Evolutionary conservation across 179 eudicot species (phyloP), one percentile per base, ranked within the genome.

Genomic region (Kewa caespitosa): DNA sequence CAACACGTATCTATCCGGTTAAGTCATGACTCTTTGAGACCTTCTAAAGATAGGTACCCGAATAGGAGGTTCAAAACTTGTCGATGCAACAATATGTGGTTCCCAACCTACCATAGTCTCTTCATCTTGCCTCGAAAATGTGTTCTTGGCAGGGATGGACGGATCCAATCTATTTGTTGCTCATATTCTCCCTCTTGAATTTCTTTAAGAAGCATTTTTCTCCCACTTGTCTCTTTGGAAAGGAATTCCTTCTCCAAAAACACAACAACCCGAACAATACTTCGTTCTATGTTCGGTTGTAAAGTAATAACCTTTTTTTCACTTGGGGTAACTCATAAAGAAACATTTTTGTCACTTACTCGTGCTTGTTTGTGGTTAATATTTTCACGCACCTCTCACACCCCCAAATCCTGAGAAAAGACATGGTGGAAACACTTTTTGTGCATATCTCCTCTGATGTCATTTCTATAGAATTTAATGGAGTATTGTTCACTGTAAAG

Each of bases 281-380:
- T n/a, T n/a, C n/a, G n/a, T n/a, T n/a, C n/a, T n/a, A n/a, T n/a
- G n/a, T n/a, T n/a, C n/a, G n/a, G n/a, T n/a, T n/a, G n/a, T n/a
- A n/a, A n/a, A n/a, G n/a, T n/a, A 43, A 46, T 23, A 3, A 31
- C 38, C 38, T 69, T 69, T 37, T 46, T 42, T 27, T 30, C 59
- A 42, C 22, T 42, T 69, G 11, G 28, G 73, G 23, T 42, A 69
- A 42, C 59, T 59, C 38, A 69, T 28, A 31, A 69, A 69, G 31
- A 8, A 25, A 39, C 32, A 39, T 38, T 67, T 67, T 18, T 38
- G 20, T 4, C 23, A 23, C 25, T 36, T 8, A 2, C 1, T 43
- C 15, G 18, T 11, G 31, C 50, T 38, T 34, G 43, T 10, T 67
- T 66, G 17, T 67, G 15, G 20, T 67, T 22, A n/a, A 18, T 1